Evolutionary conservation across 805 yeast genomes (phyloP), one percentile per base, ranked within the genome.

Genomic region (Candida piceae): DNA sequence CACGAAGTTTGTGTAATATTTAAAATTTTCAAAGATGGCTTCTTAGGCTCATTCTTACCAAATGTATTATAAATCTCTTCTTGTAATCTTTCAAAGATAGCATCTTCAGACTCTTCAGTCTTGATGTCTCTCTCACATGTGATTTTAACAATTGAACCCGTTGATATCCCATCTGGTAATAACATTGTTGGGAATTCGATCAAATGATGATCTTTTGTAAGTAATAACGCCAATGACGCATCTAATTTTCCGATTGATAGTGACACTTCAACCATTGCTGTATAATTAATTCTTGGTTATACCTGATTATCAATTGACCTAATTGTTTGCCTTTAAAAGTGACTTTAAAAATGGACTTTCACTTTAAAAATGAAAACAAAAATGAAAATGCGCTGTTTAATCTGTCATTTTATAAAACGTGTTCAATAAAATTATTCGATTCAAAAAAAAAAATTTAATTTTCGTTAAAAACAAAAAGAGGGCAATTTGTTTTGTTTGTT

Each of bases 131-230:
- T 80, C 35, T 83, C 88, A 58, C 96, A 89, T 40, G 70, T 75
- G 58, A 93, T 80, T 50, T 82, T 83, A 34, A 93, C 86, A 36
- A 93, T 83, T 10, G 96, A 84, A 3, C 98, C 98, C 1, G 97
- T 94, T 46, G 76, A 73, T 24, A 89, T 93, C 27, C 90, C 89
- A 49, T 81, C 84, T 7, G 98, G 98, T 31, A 93, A 67, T 37
- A 93, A 67, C 39, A 90, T 78, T 4, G 97, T 87, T n/a, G 98
- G 98, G 53, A 90, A 93, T 55, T 93, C 98, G 46, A 93, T 89
- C 43, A 90, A 70, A 57, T 89, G 96, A 60, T 90, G 97, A 58
- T 90, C 66, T 39, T 82, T 76, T 15, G 98, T 90, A 26, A 94
- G 74, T 31, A 93, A 69, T 32, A 93, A 69, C 21, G 97, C 97